Conservation (phyloP, 169 alveolate species). For the Hepatocystis sp. region DNA sequence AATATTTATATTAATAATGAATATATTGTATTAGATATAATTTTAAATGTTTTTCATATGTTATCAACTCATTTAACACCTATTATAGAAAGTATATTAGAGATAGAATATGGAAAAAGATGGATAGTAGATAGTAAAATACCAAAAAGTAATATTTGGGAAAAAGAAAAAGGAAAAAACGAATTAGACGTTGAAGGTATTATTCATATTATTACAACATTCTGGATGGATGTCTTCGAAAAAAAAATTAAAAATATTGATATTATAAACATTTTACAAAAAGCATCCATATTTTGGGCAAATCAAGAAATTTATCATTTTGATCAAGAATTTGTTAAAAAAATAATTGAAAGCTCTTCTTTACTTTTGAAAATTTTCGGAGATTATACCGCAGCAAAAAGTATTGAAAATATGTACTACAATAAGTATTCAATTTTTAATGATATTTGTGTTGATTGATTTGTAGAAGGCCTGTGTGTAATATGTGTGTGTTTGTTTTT, state of each 20-base stretch:
- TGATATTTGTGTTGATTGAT: constrained; percentile 72
- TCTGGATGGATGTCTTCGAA: constrained; percentile 86
- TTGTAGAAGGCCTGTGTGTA: not conserved
- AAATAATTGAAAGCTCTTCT: constrained; percentile 71
- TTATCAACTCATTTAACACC: constrained; percentile 85
- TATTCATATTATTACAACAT: constrained; percentile 84
- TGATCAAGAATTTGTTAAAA: constrained; percentile 80
- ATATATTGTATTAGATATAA: constrained; percentile 57
- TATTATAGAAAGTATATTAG: constrained; percentile 79
- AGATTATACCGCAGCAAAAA: constrained; percentile 71
- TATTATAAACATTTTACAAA: constrained; percentile 68
- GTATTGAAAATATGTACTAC: constrained; percentile 71
- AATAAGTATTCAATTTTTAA: constrained; percentile 74
- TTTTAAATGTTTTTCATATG: constrained; percentile 77
- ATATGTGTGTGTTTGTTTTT: too few relatives aligned
- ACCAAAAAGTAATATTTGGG: constrained; percentile 85
- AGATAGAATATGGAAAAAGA: constrained; percentile 78
- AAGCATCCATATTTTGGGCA: constrained; percentile 88
- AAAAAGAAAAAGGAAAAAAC: constrained; percentile 76
- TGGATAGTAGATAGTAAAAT: constrained; percentile 82
- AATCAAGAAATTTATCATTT: constrained; percentile 86
- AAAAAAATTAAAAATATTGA: constrained; percentile 79
- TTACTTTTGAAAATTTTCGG: constrained; percentile 57
- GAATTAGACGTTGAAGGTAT: constrained; percentile 87
- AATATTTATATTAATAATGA: constrained; percentile 71